Base-by-base conservation (phyloP, 257 asterid genomes). In the Primulina eburnea region DNA sequence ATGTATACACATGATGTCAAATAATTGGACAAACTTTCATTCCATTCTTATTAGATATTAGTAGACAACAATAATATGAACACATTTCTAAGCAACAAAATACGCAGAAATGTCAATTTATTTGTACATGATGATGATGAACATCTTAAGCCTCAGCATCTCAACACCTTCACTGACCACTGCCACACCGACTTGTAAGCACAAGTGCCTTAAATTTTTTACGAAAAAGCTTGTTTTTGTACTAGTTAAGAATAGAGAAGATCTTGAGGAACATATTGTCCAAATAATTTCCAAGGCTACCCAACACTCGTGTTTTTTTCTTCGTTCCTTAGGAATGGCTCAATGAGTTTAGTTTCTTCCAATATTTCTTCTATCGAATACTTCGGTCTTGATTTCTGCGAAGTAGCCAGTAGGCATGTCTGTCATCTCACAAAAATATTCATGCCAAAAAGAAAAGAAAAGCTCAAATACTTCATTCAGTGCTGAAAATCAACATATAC, bases 221-320 rank as follows among this genome's bases (percentile, higher is more conserved):
- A 28, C 29, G 29, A 28, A 21, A 21, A 21, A 21, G 24, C 24
- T 1, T 21, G 24, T 28, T 38, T 38, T 38, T 38, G 3, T 43
- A 38, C 4, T 53, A 77, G 30, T 68, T 65, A 1, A 70, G 35
- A 63, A 74, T 26, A 50, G 78, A 52, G 52, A 76, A 76, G 26
- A 85, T 37, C 16, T 60, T 75, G 69, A 68, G 67, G 7, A 82
- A 53, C 56, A 87, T 61, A 68, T 21, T 62, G 67, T 81, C 85
- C 71, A 79, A 20, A 56, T 43, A 71, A 58, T 81, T 63, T 69
- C 81, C 21, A 85, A 71, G 57, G 26, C 70, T 8, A 79, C 81
- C 86, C 88, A 28, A 84, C 81, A 7, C 87, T 81, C 86, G 75
- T 80, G 66, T 83, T 88, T 47, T 96, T 85, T 64, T 84, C 78